A percentile compares a stretch with the other conserved stretches of the same genome.
phyloP scores from a whole-genome alignment of 2,329 filamentous ascomycete genomes.

The Nigrograna mackinnonii region DNA sequence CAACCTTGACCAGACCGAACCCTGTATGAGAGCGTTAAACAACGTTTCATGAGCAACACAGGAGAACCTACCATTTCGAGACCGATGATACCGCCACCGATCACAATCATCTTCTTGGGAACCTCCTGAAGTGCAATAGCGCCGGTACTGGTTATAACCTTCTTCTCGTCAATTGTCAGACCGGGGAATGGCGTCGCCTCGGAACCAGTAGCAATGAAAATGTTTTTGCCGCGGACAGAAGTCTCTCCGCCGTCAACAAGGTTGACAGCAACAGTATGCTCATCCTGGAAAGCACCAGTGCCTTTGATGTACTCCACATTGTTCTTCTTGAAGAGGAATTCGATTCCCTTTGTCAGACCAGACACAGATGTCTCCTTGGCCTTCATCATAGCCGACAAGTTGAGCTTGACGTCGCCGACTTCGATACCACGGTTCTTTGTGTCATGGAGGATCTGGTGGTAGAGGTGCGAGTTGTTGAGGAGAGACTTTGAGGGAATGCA shows the following conservation, averaged over 20 bases:
- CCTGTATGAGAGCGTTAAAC: constrained; percentile 51
- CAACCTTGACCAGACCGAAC: constrained; percentile 93
- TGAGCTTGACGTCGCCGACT: constrained; percentile 95
- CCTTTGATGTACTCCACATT: constrained; percentile 98
- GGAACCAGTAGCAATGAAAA: constrained; percentile 93
- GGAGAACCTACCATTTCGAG: constrained; percentile 78
- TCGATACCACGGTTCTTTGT: constrained; percentile 97
- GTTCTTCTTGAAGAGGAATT: constrained; percentile 99
- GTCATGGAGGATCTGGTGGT: constrained; percentile 96
- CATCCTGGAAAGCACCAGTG: constrained; percentile 81
- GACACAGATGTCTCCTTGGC: constrained; percentile 91
- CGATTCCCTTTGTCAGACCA: constrained; percentile 92
- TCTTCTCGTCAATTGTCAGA: constrained; percentile 95
- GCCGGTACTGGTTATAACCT: constrained; percentile 94
- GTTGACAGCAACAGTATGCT: constrained; percentile 89
- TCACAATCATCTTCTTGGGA: constrained; percentile 95
- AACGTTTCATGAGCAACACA: too few relatives aligned
- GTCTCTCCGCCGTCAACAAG: constrained; percentile 91
- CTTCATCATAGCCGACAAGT: constrained; percentile 96
- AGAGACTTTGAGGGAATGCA: constrained; percentile 99
- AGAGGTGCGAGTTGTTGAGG: constrained; percentile 98
- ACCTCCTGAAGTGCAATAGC: constrained; percentile 88
- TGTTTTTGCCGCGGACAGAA: constrained; percentile 89
- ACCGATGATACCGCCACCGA: constrained; percentile 97
- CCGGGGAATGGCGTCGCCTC: constrained; percentile 97